Conservation (phyloP, 2,329 filamentous ascomycete genomes). For the Tympanopsis confertula region DNA sequence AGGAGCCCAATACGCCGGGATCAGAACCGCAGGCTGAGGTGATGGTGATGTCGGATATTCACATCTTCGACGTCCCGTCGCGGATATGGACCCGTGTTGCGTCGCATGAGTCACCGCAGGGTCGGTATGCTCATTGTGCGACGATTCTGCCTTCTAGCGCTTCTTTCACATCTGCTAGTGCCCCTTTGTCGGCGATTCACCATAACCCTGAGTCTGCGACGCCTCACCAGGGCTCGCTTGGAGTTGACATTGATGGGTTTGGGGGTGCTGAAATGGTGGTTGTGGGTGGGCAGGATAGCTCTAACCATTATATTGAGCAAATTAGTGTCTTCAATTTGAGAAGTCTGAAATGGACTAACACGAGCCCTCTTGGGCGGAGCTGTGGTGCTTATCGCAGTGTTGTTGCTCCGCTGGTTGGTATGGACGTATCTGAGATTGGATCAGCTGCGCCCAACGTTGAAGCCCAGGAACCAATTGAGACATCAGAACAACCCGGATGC, state of each 20-base stretch:
- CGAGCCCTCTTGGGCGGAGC: slow-evolving; percentile 74
- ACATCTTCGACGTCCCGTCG: slow-evolving; percentile 80
- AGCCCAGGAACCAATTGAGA: slow-evolving; percentile 37
- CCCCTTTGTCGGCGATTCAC: slow-evolving; percentile 75
- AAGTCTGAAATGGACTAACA: slow-evolving; percentile 90
- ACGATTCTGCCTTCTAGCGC: slow-evolving; percentile 82
- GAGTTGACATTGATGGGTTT: slow-evolving; percentile 77
- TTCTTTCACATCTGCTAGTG: slow-evolving; percentile 72
- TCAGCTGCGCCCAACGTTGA: slow-evolving; percentile 23
- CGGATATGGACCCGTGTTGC: slow-evolving; percentile 77
- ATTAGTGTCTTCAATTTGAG: slow-evolving; percentile 96
- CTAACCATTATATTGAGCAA: slow-evolving; percentile 98
- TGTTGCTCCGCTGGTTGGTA: slow-evolving; percentile 67
- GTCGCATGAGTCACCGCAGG: slow-evolving; percentile 74
- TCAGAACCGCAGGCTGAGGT: slow-evolving; percentile 71
- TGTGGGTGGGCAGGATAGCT: slow-evolving; percentile 88
- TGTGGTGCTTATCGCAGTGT: slow-evolving; percentile 96
- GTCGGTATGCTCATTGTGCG: slow-evolving; percentile 91
- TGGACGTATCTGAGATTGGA: slow-evolving; percentile 55
- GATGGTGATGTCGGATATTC: slow-evolving; percentile 94
- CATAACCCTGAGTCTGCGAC: slow-evolving; percentile 71
- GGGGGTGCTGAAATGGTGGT: slow-evolving; percentile 96
- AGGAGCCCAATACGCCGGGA: slow-evolving; percentile 28
- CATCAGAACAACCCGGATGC: slow-evolving; percentile 44
- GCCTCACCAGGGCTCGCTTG: slow-evolving; percentile 77